A percentile compares a stretch with the other conserved stretches of the same genome.
Conservation (phyloP, 2,329 filamentous ascomycete genomes). For the Trichophyton benhamiae region DNA sequence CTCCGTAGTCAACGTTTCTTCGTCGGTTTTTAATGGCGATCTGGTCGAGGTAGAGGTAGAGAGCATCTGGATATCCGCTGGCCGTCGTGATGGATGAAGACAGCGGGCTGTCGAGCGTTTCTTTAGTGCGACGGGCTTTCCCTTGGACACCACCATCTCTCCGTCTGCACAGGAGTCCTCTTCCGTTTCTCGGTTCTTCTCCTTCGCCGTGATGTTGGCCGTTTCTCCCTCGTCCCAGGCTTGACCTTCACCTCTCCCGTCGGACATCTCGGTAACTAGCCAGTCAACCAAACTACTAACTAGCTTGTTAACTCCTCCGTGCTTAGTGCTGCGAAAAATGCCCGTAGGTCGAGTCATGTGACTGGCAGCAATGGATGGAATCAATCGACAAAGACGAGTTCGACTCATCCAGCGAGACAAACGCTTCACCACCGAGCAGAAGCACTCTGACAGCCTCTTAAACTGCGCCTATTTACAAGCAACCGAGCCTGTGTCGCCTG, state of each 20-base stretch:
- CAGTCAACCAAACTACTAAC: no score
- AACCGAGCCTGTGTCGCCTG: neutral
- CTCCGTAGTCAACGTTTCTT: constrained; percentile 7
- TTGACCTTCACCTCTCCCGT: no score
- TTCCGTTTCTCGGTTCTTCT: neutral
- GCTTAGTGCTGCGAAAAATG: no score
- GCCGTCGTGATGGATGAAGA: constrained; percentile 7
- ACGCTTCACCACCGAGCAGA: neutral
- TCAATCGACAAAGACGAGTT: neutral
- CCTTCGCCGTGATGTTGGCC: neutral
- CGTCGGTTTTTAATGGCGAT: neutral
- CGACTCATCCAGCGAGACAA: neutral
- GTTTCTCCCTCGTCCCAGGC: no score
- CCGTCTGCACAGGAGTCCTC: neutral
- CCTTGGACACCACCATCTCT: neutral
- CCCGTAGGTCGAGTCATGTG: neutral
- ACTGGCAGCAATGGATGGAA: neutral
- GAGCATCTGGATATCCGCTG: constrained; percentile 12
- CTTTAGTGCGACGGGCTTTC: neutral
- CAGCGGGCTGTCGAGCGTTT: neutral
- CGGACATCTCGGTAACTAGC: no score
- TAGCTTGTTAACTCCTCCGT: no score
- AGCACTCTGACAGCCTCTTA: neutral
- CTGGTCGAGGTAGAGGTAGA: neutral
- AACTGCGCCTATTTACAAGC: neutral